Evolutionary conservation across 2,329 filamentous ascomycete genomes (phyloP), one percentile per base, ranked within the genome.

Genomic region (Ascochyta clinopodiicola): DNA sequence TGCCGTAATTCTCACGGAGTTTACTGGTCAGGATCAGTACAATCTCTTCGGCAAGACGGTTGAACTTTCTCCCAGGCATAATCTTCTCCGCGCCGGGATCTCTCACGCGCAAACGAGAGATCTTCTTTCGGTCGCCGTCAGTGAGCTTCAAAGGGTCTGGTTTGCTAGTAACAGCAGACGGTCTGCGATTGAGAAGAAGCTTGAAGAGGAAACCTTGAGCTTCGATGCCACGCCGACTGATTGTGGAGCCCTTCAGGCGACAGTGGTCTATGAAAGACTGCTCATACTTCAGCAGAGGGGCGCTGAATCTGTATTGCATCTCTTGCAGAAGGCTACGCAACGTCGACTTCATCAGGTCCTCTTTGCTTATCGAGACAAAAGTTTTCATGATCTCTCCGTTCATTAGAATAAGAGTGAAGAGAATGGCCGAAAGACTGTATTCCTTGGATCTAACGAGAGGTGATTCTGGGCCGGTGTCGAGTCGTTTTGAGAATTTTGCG

Each of bases 321-420:
- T 34, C 13, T 22, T 43, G 31, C 1, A 63, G 43, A 27, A 60
- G 62, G 0, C 40, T 36, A 8, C 22, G 56, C 2, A 57, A 12
- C 2, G 47, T 51, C 19, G 44, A 35, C 5, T 17, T 8, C 43
- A 47, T 47, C 25, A 43, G 9, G 2, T 2, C 6, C 7, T 36
- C n/a, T 27, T 12, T 6, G 12, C 15, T 5, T 13, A 44, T 12
- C 29, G 27, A 25, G 3, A n/a, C 25, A 12, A 9, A 15, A 22
- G 36, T 50, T n/a, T 24, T 52, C 12, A 52, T 44, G 9, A 64
- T 63, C 40, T 67, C 64, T 4, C 63, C 64, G 27, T 66, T 66
- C 9, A 64, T 27, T 0, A 66, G 35, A 7, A 60, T 50, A 3
- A 66, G 51, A 21, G 51, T 47, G 8, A 67, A 44, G 7, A 67